Conservation (phyloP, 2,329 filamentous ascomycete species). For the Aureobasidium sp. region DNA sequence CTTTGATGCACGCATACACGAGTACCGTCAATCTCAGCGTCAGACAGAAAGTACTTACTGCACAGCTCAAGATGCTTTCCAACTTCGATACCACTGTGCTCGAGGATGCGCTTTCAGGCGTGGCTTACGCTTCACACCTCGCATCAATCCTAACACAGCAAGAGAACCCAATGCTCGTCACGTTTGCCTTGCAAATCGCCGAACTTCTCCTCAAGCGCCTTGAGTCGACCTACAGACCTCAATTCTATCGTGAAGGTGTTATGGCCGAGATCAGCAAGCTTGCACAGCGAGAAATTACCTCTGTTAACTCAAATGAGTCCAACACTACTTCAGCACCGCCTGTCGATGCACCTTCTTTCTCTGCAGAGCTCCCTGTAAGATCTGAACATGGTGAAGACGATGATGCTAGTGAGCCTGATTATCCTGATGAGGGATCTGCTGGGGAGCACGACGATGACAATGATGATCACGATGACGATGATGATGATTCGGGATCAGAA, state of each 20-base stretch:
- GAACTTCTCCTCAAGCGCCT: conserved; percentile 79
- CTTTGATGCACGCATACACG: conserved; percentile 91
- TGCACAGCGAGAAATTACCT: conserved; percentile 39
- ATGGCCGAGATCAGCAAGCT: conserved; percentile 84
- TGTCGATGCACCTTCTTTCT: not conserved
- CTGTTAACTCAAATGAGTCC: conserved; percentile 12
- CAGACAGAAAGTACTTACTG: conserved; percentile 86
- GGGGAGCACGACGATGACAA: conserved; percentile 48
- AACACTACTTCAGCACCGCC: conserved; percentile 11
- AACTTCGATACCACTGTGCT: conserved; percentile 83
- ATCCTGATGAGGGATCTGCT: conserved; percentile 46
- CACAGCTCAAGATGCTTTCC: conserved; percentile 97
- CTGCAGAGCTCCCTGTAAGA: conserved; percentile 13
- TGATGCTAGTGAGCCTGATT: conserved; percentile 30
- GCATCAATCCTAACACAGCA: conserved; percentile 93
- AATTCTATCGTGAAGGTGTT: conserved; percentile 95
- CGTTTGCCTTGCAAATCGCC: conserved; percentile 78
- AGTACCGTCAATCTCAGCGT: conserved; percentile 95
- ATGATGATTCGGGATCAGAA: conserved; percentile 26
- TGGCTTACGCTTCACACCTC: conserved; percentile 91
- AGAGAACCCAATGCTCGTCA: conserved; percentile 80
- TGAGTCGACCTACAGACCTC: conserved; percentile 83
- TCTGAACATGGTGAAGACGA: conserved; percentile 28
- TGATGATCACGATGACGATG: conserved; percentile 46
- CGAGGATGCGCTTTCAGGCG: conserved; percentile 72